phyloP scores from a whole-genome alignment of 495 filamentous ascomycete genomes.

The Parmelia sp. region DNA sequence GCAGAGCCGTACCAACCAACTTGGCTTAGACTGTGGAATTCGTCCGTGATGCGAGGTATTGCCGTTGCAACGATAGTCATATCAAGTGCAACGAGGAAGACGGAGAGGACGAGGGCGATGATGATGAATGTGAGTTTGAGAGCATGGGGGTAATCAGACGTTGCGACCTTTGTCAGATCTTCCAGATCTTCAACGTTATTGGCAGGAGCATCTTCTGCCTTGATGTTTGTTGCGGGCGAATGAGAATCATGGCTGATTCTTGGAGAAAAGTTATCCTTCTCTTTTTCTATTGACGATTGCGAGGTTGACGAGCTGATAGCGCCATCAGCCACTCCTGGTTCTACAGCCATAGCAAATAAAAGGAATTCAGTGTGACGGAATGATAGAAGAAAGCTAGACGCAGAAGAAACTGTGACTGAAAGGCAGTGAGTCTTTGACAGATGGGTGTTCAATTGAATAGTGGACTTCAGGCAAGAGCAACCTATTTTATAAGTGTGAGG shows the following conservation, averaged over 20 bases:
- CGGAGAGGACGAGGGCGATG: slow-evolving; percentile 42
- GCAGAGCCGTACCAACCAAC: slow-evolving; percentile 53
- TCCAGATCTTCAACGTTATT: background rate
- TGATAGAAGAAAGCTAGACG: background rate
- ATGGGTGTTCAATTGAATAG: background rate
- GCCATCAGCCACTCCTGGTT: background rate
- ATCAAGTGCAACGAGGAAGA: slow-evolving; percentile 49
- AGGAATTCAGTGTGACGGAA: too few species aligned
- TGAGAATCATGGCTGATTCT: background rate
- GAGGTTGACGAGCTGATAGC: background rate
- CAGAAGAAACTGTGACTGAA: background rate
- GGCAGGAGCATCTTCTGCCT: background rate
- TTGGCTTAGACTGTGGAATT: slow-evolving; percentile 43
- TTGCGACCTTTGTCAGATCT: background rate
- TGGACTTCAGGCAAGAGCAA: background rate
- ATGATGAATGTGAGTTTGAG: slow-evolving; percentile 36
- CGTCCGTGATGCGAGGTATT: slow-evolving; percentile 45
- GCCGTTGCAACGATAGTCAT: slow-evolving; percentile 44
- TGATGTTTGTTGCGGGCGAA: too few species aligned
- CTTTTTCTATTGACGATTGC: background rate
- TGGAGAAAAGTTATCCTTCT: background rate
- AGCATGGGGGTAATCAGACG: slow-evolving; percentile 32
- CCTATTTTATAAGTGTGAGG: background rate
- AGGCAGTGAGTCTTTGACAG: background rate
- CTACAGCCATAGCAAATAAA: background rate